These are phyloP conservation scores for Xylaria sp. DNA, from an alignment of 2,329 filamentous ascomycete genomes.

Conservation along the genomic window DNA sequence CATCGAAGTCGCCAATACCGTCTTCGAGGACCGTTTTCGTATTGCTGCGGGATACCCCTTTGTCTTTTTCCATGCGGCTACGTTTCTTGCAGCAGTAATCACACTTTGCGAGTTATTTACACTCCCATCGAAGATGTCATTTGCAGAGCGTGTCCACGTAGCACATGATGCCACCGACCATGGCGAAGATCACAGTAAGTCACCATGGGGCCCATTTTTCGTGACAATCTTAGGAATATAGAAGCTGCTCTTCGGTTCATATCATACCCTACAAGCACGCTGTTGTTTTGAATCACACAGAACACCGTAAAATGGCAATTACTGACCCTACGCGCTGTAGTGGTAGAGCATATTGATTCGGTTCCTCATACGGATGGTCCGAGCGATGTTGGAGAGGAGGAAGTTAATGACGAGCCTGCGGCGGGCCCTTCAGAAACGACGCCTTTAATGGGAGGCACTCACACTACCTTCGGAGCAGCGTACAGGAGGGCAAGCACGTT, in stretches of 20 bases:
- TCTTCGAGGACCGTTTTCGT: slow-evolving; percentile 80
- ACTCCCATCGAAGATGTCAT: slow-evolving; percentile 76
- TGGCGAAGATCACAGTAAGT: slow-evolving; percentile 31
- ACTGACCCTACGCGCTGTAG: not conserved
- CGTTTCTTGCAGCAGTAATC: slow-evolving; percentile 79
- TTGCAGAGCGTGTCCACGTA: slow-evolving; percentile 68
- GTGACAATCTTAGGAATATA: not conserved
- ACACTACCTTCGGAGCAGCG: slow-evolving; percentile 69
- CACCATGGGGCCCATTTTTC: not conserved
- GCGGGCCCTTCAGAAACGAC: slow-evolving; percentile 67
- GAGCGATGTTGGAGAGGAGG: slow-evolving; percentile 39
- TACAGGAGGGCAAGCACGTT: slow-evolving; percentile 63
- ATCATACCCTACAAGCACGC: too few species aligned
- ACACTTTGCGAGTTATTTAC: slow-evolving; percentile 84
- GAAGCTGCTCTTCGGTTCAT: not conserved
- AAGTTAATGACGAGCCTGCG: slow-evolving; percentile 42
- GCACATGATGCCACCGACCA: slow-evolving; percentile 56
- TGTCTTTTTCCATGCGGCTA: slow-evolving; percentile 80
- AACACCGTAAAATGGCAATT: not conserved
- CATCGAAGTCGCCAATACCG: slow-evolving; percentile 76
- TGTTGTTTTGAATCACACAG: not conserved
- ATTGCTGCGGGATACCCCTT: slow-evolving; percentile 84
- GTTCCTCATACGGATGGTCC: slow-evolving; percentile 41
- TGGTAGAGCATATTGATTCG: slow-evolving; percentile 50
- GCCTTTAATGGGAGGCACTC: slow-evolving; percentile 80